Evolutionary conservation across 1,284 basidiomycete species (phyloP), one percentile per base, ranked within the genome.

Genomic region (Fomitiporia mediterranea): DNA sequence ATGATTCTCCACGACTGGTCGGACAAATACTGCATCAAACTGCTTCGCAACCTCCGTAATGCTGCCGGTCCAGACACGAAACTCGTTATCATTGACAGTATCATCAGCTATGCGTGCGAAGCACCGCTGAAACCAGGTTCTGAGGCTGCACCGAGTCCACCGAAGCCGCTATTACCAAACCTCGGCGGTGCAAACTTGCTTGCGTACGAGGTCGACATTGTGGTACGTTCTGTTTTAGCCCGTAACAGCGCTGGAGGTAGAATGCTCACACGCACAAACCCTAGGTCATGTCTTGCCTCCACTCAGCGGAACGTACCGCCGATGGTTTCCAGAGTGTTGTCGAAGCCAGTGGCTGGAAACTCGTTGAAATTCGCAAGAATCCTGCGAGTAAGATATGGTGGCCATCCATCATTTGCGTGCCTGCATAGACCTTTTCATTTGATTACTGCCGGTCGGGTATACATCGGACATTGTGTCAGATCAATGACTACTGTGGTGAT

Each of bases 1-100:
- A 53, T 53, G 7, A 63, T 67, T 47, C 53, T 63, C 3, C 67
- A 69, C 59, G 64, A 69, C 59, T 69, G 67, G 67, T 54, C 61
- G n/a, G 63, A 65, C 56, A 50, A 51, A 9, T 55, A 64, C 17
- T 57, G 57, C 17, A 19, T 53, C 34, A 58, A 60, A 49, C 66
- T 71, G 51, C 63, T 72, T 25, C 57, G 48, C 13, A 60, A 63
- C 9, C 64, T 70, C 32, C 61, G 63, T 11, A 63, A 57, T 2
- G 66, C 64, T 4, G 67, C 68, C 2, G 44, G 57, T 9, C 53
- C 53, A 25, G 34, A 53, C 9, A 65, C 69, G 2, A 59, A 61
- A 35, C 63, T 70, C 5, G 19, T 55, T 17, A 19, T 55, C 21
- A 37, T 51, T 2, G 69, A 71, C 40, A 54, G 56, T 8, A 34